Base-by-base conservation (phyloP, 352 stramenopile genomes). In the Phytopythium litorale region DNA sequence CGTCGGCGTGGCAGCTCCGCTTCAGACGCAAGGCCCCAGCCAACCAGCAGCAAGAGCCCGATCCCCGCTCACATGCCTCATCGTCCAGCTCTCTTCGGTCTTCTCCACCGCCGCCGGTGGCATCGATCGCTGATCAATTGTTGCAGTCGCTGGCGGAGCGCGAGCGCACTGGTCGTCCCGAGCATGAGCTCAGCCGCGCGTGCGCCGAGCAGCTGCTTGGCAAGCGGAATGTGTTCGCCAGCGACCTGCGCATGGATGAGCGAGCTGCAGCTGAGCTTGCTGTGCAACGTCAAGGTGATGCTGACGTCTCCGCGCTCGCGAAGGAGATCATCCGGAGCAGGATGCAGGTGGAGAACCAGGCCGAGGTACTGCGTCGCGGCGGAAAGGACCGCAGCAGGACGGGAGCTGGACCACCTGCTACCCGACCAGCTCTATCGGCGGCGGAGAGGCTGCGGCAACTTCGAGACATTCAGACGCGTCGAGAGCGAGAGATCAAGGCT, bases 171-270 rank as follows among this genome's bases (percentile, higher is more conserved):
- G 57, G 60, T 6, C 30, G 66, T 45, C 70, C 60, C 19, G 64
- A 78, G 32, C 55, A 81, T 21, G 64, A 77, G 23, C 35, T 77
- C 33, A 81, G 68, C 45, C 71, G 67, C 0, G 71, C 82, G 30
- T 91, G 77, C 23, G 78, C 67, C 4, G 78, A 88, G 8, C 54
- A 71, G 46, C 50, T 91, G n/a, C 65, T 91, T 16, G 81, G 81
- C 46, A 72, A 78, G 18, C 70, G 63, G 19, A 91, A 91, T 28
- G 78, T 68, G 12, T 91, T 89, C 56, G 65, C 66, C 8, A 37
- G 16, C 13, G 54, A 59, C 38, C 21, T 59, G 19, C 54, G 54
- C 8, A 49, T 59, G 35, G 37, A 59, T 21, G 37, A 30, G 5
- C 33, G 11, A 15, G 18, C 12, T 7, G 7, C 46, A 3, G 35